Evolutionary conservation across 2,329 filamentous ascomycete species (phyloP).

Genomic region (Leptographium procerum): DNA sequence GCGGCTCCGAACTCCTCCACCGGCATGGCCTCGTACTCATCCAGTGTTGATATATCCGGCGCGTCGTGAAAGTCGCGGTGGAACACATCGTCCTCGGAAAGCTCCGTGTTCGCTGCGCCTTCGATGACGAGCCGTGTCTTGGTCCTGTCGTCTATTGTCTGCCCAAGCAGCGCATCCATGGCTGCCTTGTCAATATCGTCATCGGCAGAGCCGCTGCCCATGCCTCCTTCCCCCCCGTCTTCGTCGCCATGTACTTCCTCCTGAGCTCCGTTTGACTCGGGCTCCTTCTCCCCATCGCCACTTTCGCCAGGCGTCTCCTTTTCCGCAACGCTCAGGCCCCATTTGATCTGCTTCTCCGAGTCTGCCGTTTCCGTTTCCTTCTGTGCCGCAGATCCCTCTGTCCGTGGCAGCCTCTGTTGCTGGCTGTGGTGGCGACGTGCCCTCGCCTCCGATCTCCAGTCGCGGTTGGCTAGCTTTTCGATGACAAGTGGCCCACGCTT

Average conservation of each 20-base stretch:
- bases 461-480: conserved; percentile 14
- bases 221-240: background rate
- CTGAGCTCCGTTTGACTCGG: background rate
- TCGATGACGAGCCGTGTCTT: conserved; percentile 11
- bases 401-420: background rate
- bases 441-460: conserved; percentile 22
- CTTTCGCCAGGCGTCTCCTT: conserved; percentile 8
- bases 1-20: conserved; percentile 93
- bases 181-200: conserved; percentile 10
- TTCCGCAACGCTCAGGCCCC: conserved; percentile 23
- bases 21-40: conserved; percentile 78
- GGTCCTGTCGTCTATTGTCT: conserved; percentile 6
- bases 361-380: conserved; percentile 18
- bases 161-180: conserved; percentile 12
- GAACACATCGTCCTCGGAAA: conserved; percentile 59
- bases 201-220: background rate
- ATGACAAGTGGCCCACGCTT: conserved; percentile 16
- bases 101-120: conserved; percentile 20
- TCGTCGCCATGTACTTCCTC: background rate
- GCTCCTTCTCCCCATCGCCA: background rate
- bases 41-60: conserved; percentile 64
- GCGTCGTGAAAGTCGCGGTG: conserved; percentile 57
- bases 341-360: conserved; percentile 25
- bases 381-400: background rate
- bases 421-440: conserved; percentile 11